phyloP scores from a whole-genome alignment of 2,329 filamentous ascomycete genomes.

The Pseudogymnoascus sp. region DNA sequence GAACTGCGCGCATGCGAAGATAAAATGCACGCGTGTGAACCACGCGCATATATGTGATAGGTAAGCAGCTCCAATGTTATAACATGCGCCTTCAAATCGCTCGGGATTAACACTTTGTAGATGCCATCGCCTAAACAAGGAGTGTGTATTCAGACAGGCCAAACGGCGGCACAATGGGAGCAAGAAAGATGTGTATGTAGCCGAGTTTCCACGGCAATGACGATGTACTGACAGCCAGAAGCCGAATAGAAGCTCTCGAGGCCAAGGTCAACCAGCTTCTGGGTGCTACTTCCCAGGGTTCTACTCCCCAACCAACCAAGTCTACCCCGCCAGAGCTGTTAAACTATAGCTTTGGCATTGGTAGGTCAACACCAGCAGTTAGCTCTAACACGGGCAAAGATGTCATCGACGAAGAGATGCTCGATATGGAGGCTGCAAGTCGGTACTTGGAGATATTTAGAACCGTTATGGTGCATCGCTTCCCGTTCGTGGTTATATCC shows the following conservation, averaged over 20 bases:
- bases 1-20: neutral
- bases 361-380: neutral
- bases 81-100: neutral
- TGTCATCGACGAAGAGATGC: constrained; percentile 2
- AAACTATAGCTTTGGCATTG: neutral
- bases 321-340: constrained; percentile 14
- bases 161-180: constrained; percentile 30
- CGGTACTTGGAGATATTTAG: constrained; percentile 18
- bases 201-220: neutral
- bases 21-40: constrained; percentile 5
- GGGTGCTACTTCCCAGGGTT: constrained; percentile 19
- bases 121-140: constrained; percentile 31
- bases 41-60: neutral
- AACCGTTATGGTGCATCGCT: constrained; percentile 31
- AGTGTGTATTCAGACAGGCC: constrained; percentile 31
- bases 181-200: constrained; percentile 28
- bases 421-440: neutral
- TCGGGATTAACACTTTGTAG: constrained; percentile 17
- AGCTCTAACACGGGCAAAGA: neutral
- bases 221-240: constrained; percentile 14
- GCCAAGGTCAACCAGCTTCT: constrained; percentile 17
- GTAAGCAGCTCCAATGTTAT: neutral
- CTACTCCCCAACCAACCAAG: constrained; percentile 19
- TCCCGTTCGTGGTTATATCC: constrained; percentile 32
- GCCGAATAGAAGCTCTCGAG: constrained; percentile 32